Conservation (phyloP, 495 filamentous ascomycete species). For the Penicillium silybi region DNA sequence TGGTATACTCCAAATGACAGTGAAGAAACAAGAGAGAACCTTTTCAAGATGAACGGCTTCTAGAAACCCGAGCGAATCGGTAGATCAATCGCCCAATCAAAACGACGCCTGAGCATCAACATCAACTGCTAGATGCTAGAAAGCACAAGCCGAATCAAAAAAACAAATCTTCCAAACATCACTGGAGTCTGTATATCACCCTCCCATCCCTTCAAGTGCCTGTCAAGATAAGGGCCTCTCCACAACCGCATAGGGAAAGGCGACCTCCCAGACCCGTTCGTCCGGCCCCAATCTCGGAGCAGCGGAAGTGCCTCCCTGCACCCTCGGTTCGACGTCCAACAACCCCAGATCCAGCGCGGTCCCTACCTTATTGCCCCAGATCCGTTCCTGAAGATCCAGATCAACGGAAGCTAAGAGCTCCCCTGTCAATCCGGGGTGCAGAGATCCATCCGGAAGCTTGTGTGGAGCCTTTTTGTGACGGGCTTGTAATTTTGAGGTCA, state of each 20-base stretch:
- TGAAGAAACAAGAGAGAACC: too few species aligned
- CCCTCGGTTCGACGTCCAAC: conserved; percentile 2
- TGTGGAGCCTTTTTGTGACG: conserved; percentile 20
- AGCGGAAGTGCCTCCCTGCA: conserved; percentile 14
- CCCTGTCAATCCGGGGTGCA: conserved; percentile 24
- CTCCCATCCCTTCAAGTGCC: background rate
- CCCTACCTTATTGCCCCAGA: conserved; percentile 17
- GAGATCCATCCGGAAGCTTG: conserved; percentile 17
- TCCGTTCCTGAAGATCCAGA: conserved; percentile 13
- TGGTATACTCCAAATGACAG: too few species aligned
- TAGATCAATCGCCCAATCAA: too few species aligned
- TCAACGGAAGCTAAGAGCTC: background rate
- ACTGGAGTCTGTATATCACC: too few species aligned
- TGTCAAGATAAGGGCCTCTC: background rate
- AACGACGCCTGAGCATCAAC: background rate
- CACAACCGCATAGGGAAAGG: background rate
- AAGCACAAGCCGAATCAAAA: too few species aligned
- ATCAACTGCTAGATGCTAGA: background rate
- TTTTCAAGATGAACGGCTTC: too few species aligned
- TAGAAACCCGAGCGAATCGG: too few species aligned
- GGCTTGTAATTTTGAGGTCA: conserved; percentile 5
- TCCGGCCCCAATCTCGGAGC: conserved; percentile 22
- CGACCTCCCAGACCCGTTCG: conserved; percentile 11
- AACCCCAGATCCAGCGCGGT: conserved; percentile 16
- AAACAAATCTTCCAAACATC: too few species aligned